Percentiles rank a stretch among this genome's conserved stretches.
These are phyloP conservation scores for Tetrastigma voinierianum DNA, from an alignment of 164 flowering plant genomes.

Conservation along the genomic window DNA sequence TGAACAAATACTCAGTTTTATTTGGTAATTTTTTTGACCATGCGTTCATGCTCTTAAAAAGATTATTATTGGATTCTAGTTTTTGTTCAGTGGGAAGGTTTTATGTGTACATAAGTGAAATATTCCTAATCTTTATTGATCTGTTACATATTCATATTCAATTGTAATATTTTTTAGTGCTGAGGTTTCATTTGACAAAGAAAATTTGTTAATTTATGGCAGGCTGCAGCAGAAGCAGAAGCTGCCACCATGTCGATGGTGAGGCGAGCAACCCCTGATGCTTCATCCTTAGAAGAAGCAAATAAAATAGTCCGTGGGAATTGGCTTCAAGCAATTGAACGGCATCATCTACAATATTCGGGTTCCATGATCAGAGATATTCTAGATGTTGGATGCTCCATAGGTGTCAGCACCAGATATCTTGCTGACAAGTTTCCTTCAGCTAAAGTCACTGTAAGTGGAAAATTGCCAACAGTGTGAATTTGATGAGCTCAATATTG, in stretches of 20 bases:
- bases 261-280: constrained; percentile 60
- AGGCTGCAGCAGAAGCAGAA: constrained; percentile 89
- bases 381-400: constrained; percentile 71
- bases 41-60: too few species aligned
- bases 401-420: constrained; percentile 62
- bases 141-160: too few species aligned
- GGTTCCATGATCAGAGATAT: constrained; percentile 40
- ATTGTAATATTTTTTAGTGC: too few species aligned
- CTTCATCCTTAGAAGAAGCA: constrained; percentile 60
- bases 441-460: constrained; percentile 55
- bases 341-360: constrained; percentile 48
- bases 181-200: too few species aligned
- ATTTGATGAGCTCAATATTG: not conserved
- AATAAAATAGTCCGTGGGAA: constrained; percentile 54
- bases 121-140: too few species aligned
- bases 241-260: constrained; percentile 67
- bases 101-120: too few species aligned
- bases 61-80: too few species aligned
- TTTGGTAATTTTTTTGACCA: too few species aligned
- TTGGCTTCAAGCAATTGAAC: constrained; percentile 61
- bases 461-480: not conserved
- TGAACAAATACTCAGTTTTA: too few species aligned
- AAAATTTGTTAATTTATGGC: constrained; percentile 8
- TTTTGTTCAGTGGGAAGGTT: too few species aligned
- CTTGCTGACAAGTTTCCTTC: constrained; percentile 63